Evolutionary conservation across 2,329 filamentous ascomycete genomes (phyloP).

Genomic region (Drechslerella dactyloides): DNA sequence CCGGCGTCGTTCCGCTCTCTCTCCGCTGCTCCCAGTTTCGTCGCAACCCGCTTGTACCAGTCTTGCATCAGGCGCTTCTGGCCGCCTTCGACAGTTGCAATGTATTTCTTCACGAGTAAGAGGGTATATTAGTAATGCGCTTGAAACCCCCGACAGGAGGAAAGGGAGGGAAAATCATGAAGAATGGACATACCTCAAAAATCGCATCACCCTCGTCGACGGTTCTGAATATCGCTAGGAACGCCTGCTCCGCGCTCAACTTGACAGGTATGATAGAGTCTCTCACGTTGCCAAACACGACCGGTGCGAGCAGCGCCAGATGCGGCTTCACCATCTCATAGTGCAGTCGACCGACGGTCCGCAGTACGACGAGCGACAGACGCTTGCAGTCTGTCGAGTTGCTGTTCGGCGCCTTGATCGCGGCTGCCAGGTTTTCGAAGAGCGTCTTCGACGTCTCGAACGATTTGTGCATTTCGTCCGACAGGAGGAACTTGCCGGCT

Average conservation of each 20-base stretch:
- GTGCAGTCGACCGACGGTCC: slow-evolving; percentile 80
- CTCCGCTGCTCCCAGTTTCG: slow-evolving; percentile 83
- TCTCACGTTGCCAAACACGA: slow-evolving; percentile 86
- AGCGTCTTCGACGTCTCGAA: slow-evolving; percentile 80
- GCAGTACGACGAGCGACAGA: slow-evolving; percentile 82
- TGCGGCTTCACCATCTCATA: slow-evolving; percentile 79
- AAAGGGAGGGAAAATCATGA: not conserved
- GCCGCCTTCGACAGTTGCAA: slow-evolving; percentile 53
- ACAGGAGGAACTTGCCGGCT: slow-evolving; percentile 85
- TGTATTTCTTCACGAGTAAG: slow-evolving; percentile 52
- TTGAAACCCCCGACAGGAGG: slow-evolving; percentile 20
- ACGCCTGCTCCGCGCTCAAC: slow-evolving; percentile 90
- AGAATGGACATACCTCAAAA: slow-evolving; percentile 51
- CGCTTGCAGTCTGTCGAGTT: slow-evolving; percentile 73
- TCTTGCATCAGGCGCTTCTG: slow-evolving; percentile 87
- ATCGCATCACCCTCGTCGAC: slow-evolving; percentile 73
- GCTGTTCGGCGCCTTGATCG: slow-evolving; percentile 67
- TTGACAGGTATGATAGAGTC: slow-evolving; percentile 95
- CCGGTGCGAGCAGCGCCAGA: slow-evolving; percentile 76
- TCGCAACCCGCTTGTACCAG: slow-evolving; percentile 92
- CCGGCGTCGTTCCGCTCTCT: slow-evolving; percentile 89
- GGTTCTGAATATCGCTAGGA: slow-evolving; percentile 87
- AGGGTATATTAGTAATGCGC: slow-evolving; percentile 32
- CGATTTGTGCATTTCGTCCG: slow-evolving; percentile 66
- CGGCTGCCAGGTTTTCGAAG: slow-evolving; percentile 76